Evolutionary conservation across 306 rosid genomes (phyloP).

Genomic region (Prunus dulcis): DNA sequence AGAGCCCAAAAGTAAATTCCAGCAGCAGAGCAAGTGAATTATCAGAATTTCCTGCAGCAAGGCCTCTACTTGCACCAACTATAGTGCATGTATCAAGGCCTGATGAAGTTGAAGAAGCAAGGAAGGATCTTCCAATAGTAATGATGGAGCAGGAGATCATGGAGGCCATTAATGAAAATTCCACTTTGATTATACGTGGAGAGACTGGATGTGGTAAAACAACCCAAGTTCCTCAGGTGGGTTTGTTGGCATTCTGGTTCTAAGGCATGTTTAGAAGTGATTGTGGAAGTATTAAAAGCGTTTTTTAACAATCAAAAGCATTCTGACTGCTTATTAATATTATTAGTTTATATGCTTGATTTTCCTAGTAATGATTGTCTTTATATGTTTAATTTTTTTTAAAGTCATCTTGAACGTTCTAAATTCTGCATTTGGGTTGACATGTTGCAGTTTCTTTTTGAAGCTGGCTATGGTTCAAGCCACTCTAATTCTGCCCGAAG

Average conservation of each 20-base stretch:
- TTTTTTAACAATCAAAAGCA: no score
- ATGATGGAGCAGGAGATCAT: slow-evolving; percentile 99
- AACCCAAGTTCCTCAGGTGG: slow-evolving; percentile 95
- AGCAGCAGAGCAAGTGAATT: slow-evolving; percentile 22
- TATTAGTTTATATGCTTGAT: slow-evolving; percentile 13
- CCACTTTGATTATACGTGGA: slow-evolving; percentile 82
- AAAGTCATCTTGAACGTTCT: not conserved
- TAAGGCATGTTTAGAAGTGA: no score
- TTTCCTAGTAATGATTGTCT: not conserved
- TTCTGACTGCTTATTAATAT: not conserved
- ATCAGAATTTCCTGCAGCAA: slow-evolving; percentile 23
- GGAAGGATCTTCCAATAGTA: slow-evolving; percentile 87
- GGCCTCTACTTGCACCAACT: slow-evolving; percentile 45
- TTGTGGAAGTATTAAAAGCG: no score
- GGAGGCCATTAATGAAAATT: slow-evolving; percentile 75
- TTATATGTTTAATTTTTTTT: no score
- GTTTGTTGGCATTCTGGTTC: slow-evolving; percentile 4
- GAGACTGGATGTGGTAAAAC: slow-evolving; percentile 99
- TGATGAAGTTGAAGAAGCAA: slow-evolving; percentile 56
- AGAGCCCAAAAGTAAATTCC: slow-evolving; percentile 18
- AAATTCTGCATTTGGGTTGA: slow-evolving; percentile 12
- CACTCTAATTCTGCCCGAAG: slow-evolving; percentile 31
- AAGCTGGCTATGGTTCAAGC: slow-evolving; percentile 85
- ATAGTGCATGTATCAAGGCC: slow-evolving; percentile 80
- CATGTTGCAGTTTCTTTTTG: slow-evolving; percentile 66